Conservation (phyloP, 2,329 filamentous ascomycete species). For the Myriosclerotinia curreyana region DNA sequence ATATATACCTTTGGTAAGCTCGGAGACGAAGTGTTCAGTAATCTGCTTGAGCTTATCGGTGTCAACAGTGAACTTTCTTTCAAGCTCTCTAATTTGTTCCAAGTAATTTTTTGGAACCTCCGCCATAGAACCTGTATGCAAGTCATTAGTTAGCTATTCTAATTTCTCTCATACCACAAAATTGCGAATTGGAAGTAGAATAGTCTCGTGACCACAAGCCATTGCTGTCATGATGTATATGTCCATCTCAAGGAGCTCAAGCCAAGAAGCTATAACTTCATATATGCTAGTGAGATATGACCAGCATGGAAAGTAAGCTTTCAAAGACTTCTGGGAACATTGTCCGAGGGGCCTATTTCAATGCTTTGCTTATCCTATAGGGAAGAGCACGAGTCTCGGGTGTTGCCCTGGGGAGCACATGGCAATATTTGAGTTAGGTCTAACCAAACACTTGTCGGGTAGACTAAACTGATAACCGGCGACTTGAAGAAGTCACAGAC, state of each 20-base stretch:
- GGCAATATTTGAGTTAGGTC: slow-evolving; percentile 8
- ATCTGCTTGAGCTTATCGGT: slow-evolving; percentile 81
- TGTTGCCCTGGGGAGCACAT: background rate
- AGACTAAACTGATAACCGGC: background rate
- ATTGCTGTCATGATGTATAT: background rate
- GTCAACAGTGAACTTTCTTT: slow-evolving; percentile 78
- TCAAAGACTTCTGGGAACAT: background rate
- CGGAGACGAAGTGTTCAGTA: slow-evolving; percentile 81
- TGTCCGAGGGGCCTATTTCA: background rate
- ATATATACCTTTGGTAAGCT: slow-evolving; percentile 74
- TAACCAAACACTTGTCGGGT: slow-evolving; percentile 1
- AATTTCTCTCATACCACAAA: background rate
- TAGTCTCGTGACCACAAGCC: background rate
- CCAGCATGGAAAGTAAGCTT: background rate
- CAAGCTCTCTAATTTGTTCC: slow-evolving; percentile 76
- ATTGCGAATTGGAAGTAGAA: background rate
- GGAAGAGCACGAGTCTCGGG: background rate
- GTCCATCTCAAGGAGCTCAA: background rate
- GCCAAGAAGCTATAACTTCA: background rate
- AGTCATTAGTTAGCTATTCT: slow-evolving; percentile 26
- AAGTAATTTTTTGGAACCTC: slow-evolving; percentile 85
- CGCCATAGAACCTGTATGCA: slow-evolving; percentile 71
- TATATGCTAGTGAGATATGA: background rate
- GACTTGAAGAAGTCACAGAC: background rate
- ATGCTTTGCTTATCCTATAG: background rate